These are phyloP conservation scores for Porodaedalea pini DNA, from an alignment of 1,284 basidiomycete genomes.

Conservation along the genomic window DNA sequence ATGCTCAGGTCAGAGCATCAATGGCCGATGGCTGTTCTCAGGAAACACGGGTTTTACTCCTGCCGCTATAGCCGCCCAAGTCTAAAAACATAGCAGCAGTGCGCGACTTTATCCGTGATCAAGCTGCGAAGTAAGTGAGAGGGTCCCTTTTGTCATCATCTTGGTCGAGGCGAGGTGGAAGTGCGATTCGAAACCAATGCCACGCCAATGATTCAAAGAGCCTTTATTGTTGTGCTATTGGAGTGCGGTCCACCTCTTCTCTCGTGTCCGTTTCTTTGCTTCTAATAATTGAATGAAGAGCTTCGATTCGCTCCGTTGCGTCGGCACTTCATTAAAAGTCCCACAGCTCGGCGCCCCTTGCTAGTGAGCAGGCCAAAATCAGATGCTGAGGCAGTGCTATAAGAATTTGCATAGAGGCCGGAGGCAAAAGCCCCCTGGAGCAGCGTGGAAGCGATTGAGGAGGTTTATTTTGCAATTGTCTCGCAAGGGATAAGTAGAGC, in stretches of 20 bases:
- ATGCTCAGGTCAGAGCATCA: background rate
- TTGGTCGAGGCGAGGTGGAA: background rate
- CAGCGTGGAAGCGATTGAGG: constrained; percentile 5
- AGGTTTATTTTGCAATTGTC: background rate
- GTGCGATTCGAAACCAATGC: background rate
- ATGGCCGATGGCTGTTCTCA: background rate
- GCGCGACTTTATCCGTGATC: background rate
- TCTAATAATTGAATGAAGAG: background rate
- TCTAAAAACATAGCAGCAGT: background rate
- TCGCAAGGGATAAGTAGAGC: constrained; percentile 1
- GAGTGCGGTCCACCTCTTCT: background rate
- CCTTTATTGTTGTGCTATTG: background rate
- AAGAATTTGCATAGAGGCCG: background rate
- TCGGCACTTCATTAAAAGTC: constrained; percentile 3
- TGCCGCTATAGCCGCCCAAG: background rate
- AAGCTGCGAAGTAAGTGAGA: background rate
- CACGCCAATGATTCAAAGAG: background rate
- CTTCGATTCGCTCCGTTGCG: background rate
- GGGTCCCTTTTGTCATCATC: background rate
- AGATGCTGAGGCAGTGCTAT: background rate
- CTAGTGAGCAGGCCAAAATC: background rate
- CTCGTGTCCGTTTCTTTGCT: background rate
- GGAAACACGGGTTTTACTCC: background rate
- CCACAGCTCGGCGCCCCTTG: background rate
- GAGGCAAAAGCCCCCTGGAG: background rate